Evolutionary conservation across 345 rosid genomes (phyloP).

Genomic region (Ceriops decandra): DNA sequence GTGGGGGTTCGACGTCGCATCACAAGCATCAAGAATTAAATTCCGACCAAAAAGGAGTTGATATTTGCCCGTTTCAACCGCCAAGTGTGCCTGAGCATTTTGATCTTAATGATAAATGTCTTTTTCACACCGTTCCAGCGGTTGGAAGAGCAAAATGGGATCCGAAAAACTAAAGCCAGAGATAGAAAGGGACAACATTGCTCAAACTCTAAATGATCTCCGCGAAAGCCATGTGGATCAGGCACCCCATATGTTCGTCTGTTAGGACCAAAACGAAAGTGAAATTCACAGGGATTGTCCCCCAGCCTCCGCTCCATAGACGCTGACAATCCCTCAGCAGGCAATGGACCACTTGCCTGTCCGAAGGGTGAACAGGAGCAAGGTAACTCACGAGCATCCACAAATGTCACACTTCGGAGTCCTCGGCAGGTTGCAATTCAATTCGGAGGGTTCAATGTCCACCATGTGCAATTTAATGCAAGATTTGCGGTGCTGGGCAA

Average conservation of each 20-base stretch:
- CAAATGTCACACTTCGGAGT: background rate
- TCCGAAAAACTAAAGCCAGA: background rate
- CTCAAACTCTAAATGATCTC: constrained; percentile 20
- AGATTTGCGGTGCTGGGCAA: background rate
- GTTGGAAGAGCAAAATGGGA: background rate
- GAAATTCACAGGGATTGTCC: constrained; percentile 44
- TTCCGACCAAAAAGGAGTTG: too few species aligned
- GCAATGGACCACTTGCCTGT: constrained; percentile 21
- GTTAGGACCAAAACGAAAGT: constrained; percentile 17
- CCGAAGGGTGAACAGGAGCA: background rate
- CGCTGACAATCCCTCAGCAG: constrained; percentile 13
- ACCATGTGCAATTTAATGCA: constrained; percentile 16
- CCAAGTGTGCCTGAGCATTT: too few species aligned
- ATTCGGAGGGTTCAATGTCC: background rate
- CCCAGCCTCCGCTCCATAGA: constrained; percentile 13
- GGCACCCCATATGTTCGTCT: constrained; percentile 21
- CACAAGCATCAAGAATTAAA: too few species aligned
- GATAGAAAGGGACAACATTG: constrained; percentile 11
- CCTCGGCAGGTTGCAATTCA: background rate
- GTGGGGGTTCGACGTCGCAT: too few species aligned
- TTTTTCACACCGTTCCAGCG: too few species aligned
- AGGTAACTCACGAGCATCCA: constrained; percentile 7
- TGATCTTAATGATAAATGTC: too few species aligned
- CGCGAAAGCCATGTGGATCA: constrained; percentile 31
- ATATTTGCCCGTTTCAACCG: too few species aligned